Conservation (phyloP, 495 filamentous ascomycete species). For the Lasiosphaeria miniovina region DNA sequence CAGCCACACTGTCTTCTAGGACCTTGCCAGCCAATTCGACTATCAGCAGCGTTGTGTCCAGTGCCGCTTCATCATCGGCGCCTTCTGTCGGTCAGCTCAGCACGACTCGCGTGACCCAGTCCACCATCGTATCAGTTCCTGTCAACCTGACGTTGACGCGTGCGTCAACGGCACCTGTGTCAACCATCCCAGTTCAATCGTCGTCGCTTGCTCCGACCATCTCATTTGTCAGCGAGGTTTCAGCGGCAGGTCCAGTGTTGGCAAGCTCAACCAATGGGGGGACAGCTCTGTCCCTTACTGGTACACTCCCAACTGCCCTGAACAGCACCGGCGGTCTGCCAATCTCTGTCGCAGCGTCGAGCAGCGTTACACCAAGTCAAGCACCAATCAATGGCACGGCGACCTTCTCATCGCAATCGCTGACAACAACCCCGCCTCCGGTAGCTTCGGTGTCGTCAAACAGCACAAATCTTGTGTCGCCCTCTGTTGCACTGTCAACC, state of each 20-base stretch:
- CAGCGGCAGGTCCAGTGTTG: neutral
- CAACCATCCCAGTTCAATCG: neutral
- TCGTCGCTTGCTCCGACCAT: neutral
- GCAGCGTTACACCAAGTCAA: no score
- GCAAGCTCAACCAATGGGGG: neutral
- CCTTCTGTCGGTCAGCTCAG: neutral
- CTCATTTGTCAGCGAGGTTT: neutral
- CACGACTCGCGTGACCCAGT: no score
- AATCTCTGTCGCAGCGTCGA: neutral
- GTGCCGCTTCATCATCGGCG: neutral
- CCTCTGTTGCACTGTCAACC: no score
- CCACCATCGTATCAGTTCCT: neutral
- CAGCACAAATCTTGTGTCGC: no score
- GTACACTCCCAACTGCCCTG: slow-evolving; percentile 3
- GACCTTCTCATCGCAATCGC: no score
- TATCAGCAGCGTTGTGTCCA: no score
- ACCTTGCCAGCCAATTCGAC: no score
- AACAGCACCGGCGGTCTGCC: slow-evolving; percentile 1
- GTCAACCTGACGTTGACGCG: neutral
- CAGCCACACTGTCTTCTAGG: no score
- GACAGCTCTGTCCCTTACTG: neutral
- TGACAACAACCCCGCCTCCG: no score
- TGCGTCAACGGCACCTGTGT: neutral
- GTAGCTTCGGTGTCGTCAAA: no score
- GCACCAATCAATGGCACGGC: no score